A percentile compares a stretch with the other conserved stretches of the same genome.
Conservation (phyloP, 106 monocot genomes). For the Ottelia alismoides region DNA sequence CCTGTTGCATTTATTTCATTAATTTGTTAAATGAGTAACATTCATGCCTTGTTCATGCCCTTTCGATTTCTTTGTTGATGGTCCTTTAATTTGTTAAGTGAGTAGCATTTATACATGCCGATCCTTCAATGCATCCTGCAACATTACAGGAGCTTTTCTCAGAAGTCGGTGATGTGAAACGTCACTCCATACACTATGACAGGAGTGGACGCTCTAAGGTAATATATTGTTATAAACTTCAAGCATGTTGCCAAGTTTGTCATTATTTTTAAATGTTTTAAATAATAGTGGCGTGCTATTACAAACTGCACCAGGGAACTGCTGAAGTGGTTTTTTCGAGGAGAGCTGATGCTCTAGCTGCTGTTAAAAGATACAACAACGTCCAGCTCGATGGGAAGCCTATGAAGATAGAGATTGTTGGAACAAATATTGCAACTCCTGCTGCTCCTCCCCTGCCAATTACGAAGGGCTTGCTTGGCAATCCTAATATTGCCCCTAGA, state of each 20-base stretch:
- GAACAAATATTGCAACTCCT: slow-evolving; percentile 39
- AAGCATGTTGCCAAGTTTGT: not conserved
- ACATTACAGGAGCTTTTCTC: slow-evolving; percentile 82
- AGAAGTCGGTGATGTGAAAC: slow-evolving; percentile 74
- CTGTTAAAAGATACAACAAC: slow-evolving; percentile 85
- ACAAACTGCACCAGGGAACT: slow-evolving; percentile 41
- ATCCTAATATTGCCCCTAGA: slow-evolving; percentile 25
- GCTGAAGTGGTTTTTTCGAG: slow-evolving; percentile 89
- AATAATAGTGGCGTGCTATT: too few relatives aligned
- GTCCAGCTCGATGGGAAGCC: slow-evolving; percentile 94
- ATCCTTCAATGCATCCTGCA: too few relatives aligned
- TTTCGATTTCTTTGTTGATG: too few relatives aligned
- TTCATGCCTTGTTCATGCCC: too few relatives aligned
- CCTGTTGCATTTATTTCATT: too few relatives aligned
- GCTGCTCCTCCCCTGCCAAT: slow-evolving; percentile 23
- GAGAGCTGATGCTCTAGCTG: slow-evolving; percentile 55
- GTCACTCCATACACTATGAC: slow-evolving; percentile 54
- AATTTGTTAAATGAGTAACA: too few relatives aligned
- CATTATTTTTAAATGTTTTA: not conserved
- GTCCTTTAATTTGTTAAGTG: too few relatives aligned
- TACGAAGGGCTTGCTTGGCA: slow-evolving; percentile 28
- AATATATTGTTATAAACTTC: not conserved
- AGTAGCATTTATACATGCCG: too few relatives aligned
- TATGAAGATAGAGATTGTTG: slow-evolving; percentile 87
- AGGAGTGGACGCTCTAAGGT: slow-evolving; percentile 83